These are phyloP conservation scores for Rhododendron williamsianum DNA, from an alignment of 148 eudicot genomes.

Conservation along the genomic window DNA sequence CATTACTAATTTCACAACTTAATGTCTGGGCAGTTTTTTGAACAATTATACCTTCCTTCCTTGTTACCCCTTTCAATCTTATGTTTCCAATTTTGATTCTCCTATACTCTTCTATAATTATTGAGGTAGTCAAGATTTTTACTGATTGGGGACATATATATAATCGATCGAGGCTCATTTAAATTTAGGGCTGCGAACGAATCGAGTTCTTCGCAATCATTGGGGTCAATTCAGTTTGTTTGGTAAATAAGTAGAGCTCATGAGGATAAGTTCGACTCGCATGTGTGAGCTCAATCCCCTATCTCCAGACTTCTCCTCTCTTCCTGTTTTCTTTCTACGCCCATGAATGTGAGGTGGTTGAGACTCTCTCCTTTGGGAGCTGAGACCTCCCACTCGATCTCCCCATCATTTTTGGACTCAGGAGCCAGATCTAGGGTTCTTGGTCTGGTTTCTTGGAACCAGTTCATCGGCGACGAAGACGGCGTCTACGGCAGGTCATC, in stretches of 20 bases:
- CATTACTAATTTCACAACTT: no score
- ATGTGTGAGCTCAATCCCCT: background rate
- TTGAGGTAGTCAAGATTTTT: background rate
- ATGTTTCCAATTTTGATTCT: background rate
- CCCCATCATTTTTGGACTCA: no score
- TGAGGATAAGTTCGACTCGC: background rate
- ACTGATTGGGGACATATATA: background rate
- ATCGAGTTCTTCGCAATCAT: background rate
- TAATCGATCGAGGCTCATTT: background rate
- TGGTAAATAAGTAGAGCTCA: background rate
- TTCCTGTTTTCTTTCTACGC: no score
- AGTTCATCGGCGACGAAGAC: no score
- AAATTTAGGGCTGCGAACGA: background rate
- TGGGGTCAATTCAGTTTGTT: background rate
- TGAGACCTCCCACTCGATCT: background rate
- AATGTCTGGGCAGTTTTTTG: background rate
- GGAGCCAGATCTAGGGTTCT: no score
- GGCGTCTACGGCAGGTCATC: no score
- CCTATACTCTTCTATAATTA: background rate
- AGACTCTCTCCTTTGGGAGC: no score
- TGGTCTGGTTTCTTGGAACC: no score
- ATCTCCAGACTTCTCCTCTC: no score
- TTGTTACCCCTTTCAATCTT: background rate
- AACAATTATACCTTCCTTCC: background rate
- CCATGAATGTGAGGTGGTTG: no score